Percentiles rank a stretch among this genome's conserved stretches.
These are phyloP conservation scores for Cerrena zonata DNA, from an alignment of 1,284 basidiomycete genomes.

Conservation along the genomic window DNA sequence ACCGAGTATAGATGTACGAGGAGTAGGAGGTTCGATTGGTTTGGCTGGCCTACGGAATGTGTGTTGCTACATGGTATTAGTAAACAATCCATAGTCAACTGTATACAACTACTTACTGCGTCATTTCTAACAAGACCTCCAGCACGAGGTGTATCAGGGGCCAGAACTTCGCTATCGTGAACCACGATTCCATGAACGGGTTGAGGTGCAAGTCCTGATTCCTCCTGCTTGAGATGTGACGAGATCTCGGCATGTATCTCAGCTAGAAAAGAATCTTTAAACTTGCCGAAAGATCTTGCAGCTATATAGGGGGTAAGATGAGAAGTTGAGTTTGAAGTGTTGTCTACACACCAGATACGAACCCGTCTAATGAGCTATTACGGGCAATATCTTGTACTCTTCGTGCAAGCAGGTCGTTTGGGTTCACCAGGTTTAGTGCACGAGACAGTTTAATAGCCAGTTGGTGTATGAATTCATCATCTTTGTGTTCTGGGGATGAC, in stretches of 20 bases:
- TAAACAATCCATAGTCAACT: neutral
- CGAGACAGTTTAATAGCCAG: slow-evolving; percentile 78
- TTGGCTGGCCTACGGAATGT: slow-evolving; percentile 71
- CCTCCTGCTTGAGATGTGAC: slow-evolving; percentile 63
- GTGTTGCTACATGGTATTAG: slow-evolving; percentile 48
- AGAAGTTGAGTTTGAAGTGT: neutral
- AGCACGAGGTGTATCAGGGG: slow-evolving; percentile 68
- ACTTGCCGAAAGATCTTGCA: slow-evolving; percentile 80
- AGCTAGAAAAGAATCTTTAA: slow-evolving; percentile 58
- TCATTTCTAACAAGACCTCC: slow-evolving; percentile 72
- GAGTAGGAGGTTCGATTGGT: slow-evolving; percentile 67
- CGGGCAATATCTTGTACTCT: slow-evolving; percentile 78
- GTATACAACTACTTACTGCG: slow-evolving; percentile 42
- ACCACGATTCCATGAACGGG: slow-evolving; percentile 67
- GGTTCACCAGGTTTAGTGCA: slow-evolving; percentile 72
- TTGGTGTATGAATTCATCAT: slow-evolving; percentile 64
- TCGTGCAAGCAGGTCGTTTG: slow-evolving; percentile 76
- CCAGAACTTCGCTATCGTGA: slow-evolving; percentile 75
- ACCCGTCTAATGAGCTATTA: slow-evolving; percentile 58
- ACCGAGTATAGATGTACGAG: slow-evolving; percentile 73
- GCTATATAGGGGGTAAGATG: slow-evolving; percentile 39
- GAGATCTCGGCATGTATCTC: slow-evolving; percentile 54
- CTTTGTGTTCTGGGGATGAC: neutral
- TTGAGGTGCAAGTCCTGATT: slow-evolving; percentile 46
- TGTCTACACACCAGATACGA: slow-evolving; percentile 45